Base-by-base conservation (phyloP, 768 basidiomycete species). In the Lentinula aciculospora region DNA sequence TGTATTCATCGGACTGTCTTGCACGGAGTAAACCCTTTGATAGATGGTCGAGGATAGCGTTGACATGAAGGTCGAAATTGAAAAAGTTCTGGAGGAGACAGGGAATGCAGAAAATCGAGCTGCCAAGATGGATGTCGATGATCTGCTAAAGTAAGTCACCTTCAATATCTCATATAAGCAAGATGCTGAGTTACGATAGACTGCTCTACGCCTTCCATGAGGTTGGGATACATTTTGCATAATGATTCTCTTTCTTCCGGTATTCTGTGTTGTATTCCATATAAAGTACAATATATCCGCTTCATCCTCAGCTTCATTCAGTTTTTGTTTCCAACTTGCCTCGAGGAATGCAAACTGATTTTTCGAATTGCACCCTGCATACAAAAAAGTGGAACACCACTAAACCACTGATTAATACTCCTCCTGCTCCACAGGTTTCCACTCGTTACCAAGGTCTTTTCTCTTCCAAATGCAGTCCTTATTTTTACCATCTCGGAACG, bases 101-200 rank as follows among this genome's bases (percentile, higher is more conserved):
- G 88, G 83, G 0, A 86, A 84, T 65, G 80, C 83, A 19, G 89
- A 95, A 53, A 83, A 79, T 51, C 82, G 95, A 45, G 92, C 92
- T 1, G 84, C 93, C 2, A 98, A 98, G 71, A 95, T 98, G 94
- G 84, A 88, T 58, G 79, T 97, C 10, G 89, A 96, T 62, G 95
- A 96, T 68, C 76, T 98, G 23, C 75, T 98, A 36, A 94, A 89
- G 92, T 93, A 66, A 55, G 86, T 74, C 28, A 36, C 23, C 44
- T 51, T 36, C 13, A 39, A 9, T 34, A 36, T 45, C 3, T 36
- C 4, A 31, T 47, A 21, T 31, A 17, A 36, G 49, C 44, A 31
- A 36, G 25, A 21, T 55, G 7, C 42, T 65, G n/a, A 62, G 44
- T 53, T 31, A 12, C 21, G 45, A 36, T 63, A 90, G 88, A 69